Percentiles rank a stretch among this genome's conserved stretches.
Evolutionary conservation across 169 alveolate genomes (phyloP).

Genomic region (Cryptosporidium muris): DNA sequence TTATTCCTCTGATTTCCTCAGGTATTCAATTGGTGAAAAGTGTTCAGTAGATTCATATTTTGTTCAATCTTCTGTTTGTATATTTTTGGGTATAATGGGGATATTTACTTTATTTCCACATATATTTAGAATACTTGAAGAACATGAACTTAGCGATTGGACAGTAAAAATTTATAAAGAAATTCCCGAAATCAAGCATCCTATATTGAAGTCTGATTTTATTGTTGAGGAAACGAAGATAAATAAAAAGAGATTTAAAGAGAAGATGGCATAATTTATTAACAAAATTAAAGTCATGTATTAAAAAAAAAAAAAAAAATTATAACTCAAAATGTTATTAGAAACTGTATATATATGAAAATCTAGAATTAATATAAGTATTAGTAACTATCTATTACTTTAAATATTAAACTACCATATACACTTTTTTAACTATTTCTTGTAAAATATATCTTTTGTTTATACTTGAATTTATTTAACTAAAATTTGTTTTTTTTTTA

Average conservation of each 20-base stretch:
- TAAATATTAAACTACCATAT: too few species aligned
- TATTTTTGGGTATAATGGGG: constrained; percentile 72
- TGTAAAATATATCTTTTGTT: too few species aligned
- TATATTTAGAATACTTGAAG: constrained; percentile 27
- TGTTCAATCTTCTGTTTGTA: constrained; percentile 72
- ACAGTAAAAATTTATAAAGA: not conserved
- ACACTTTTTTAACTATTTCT: too few species aligned
- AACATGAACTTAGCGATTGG: constrained; percentile 13
- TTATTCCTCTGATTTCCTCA: not conserved
- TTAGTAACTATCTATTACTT: too few species aligned
- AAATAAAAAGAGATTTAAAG: not conserved
- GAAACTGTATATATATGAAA: too few species aligned
- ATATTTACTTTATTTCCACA: constrained; percentile 59
- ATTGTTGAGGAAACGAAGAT: not conserved
- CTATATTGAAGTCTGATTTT: not conserved
- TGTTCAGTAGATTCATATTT: constrained; percentile 73
- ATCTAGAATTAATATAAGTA: too few species aligned
- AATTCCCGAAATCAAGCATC: not conserved
- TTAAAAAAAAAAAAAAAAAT: too few species aligned
- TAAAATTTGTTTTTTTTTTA: too few species aligned
- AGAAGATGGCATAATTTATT: too few species aligned
- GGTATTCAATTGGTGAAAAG: constrained; percentile 44
- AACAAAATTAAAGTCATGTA: too few species aligned
- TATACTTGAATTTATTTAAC: too few species aligned
- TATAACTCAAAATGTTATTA: too few species aligned